Conservation (phyloP, 257 asterid species). For the Solanum pennellii region DNA sequence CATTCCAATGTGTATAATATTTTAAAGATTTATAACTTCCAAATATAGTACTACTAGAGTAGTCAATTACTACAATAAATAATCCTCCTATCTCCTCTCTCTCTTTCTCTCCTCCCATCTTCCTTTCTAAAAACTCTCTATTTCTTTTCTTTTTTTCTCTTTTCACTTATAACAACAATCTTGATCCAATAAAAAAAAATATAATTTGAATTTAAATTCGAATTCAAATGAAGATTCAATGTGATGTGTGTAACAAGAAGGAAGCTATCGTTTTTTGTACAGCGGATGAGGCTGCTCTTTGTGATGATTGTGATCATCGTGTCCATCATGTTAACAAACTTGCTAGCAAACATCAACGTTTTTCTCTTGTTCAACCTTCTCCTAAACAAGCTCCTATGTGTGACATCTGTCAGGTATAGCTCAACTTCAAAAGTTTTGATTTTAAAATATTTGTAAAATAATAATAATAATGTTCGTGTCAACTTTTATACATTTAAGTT, state of each 20-base stretch:
- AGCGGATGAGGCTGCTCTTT: slow-evolving; percentile 32
- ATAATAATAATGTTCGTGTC: not conserved
- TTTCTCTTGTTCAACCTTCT: slow-evolving; percentile 42
- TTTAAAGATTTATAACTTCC: not conserved
- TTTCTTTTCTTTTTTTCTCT: not conserved
- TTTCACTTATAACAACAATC: not conserved
- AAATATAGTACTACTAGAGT: not conserved
- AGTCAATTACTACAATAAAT: not conserved
- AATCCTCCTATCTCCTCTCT: not conserved
- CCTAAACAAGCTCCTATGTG: slow-evolving; percentile 45
- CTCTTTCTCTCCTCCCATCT: not conserved
- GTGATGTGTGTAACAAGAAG: slow-evolving; percentile 16
- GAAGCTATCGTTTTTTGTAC: slow-evolving; percentile 21
- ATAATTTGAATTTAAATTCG: too few species aligned
- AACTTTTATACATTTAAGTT: not conserved
- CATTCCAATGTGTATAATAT: not conserved
- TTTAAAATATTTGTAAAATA: not conserved
- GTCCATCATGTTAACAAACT: slow-evolving; percentile 23
- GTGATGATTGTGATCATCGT: slow-evolving; percentile 16
- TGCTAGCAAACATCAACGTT: slow-evolving; percentile 27
- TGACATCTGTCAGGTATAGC: slow-evolving; percentile 58
- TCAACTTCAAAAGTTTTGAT: not conserved
- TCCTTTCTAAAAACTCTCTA: not conserved
- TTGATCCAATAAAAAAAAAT: not conserved
- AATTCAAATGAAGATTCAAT: slow-evolving; percentile 31